A percentile compares a stretch with the other conserved stretches of the same genome.
These are phyloP conservation scores for Xylaria acuta DNA, from an alignment of 495 filamentous ascomycete species.

Conservation along the genomic window DNA sequence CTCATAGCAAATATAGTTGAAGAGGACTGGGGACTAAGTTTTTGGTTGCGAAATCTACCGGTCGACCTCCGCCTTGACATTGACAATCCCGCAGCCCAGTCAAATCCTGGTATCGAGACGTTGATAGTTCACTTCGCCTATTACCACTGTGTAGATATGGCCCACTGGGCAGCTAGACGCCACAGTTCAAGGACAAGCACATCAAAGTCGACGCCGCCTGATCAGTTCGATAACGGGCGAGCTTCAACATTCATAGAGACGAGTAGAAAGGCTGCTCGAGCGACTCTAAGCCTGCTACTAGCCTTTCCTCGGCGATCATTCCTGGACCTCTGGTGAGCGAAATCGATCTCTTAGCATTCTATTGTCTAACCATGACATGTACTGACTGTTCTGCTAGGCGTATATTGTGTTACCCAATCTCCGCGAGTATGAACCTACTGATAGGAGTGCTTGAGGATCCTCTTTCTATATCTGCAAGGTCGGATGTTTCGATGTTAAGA, in stretches of 20 bases:
- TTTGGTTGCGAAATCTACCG: not conserved
- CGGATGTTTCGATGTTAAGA: conserved; percentile 1
- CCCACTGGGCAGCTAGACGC: conserved; percentile 7
- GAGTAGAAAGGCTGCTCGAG: conserved; percentile 13
- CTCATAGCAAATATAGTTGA: not conserved
- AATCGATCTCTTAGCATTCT: not conserved
- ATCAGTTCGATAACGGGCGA: not conserved
- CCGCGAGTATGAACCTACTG: conserved; percentile 8
- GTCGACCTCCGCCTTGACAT: not conserved
- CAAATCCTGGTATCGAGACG: not conserved
- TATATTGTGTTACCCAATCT: conserved; percentile 12
- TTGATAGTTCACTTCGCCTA: conserved; percentile 8
- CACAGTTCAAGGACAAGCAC: not conserved
- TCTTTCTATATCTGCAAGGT: conserved; percentile 8
- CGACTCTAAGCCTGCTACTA: conserved; percentile 3
- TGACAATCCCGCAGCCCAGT: not conserved
- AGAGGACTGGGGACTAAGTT: not conserved
- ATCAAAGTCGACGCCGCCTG: not conserved
- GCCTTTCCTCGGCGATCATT: not conserved
- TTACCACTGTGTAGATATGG: conserved; percentile 14
- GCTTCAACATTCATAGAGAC: not conserved
- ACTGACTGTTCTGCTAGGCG: conserved; percentile 8
- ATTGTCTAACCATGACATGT: not conserved
- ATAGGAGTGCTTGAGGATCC: not conserved
- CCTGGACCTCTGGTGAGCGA: conserved; percentile 12